These are phyloP conservation scores for Butyriboletus appendiculatus DNA, from an alignment of 1,284 basidiomycete genomes.

Conservation along the genomic window DNA sequence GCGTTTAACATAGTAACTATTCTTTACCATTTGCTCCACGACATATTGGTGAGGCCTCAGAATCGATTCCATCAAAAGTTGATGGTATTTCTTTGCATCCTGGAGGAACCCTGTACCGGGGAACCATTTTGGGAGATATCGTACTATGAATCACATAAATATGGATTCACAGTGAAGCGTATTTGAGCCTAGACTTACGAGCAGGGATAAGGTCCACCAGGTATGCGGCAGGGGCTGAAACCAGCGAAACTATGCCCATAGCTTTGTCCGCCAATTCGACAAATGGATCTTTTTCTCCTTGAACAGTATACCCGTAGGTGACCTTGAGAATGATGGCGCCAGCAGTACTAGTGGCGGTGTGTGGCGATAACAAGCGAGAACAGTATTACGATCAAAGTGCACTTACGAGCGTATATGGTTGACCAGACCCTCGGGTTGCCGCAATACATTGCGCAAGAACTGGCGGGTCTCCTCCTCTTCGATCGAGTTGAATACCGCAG, in stretches of 20 bases:
- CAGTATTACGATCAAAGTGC: background rate
- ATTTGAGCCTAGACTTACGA: slow-evolving; percentile 11
- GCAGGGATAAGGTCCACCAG: slow-evolving; percentile 34
- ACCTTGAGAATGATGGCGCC: slow-evolving; percentile 21
- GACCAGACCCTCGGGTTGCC: slow-evolving; percentile 13
- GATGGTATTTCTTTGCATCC: slow-evolving; percentile 39
- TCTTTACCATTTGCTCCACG: slow-evolving; percentile 41
- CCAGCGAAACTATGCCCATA: slow-evolving; percentile 13
- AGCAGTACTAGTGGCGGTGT: slow-evolving; percentile 8
- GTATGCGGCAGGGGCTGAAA: slow-evolving; percentile 24
- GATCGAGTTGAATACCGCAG: slow-evolving; percentile 10
- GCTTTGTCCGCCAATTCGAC: slow-evolving; percentile 26
- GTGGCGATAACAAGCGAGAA: background rate
- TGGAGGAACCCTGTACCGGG: slow-evolving; percentile 49
- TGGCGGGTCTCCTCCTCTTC: slow-evolving; percentile 23
- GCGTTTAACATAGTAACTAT: background rate
- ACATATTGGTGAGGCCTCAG: slow-evolving; percentile 26
- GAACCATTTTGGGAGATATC: slow-evolving; percentile 48
- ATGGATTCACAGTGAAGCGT: background rate
- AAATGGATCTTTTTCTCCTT: slow-evolving; percentile 30
- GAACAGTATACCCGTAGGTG: slow-evolving; percentile 24
- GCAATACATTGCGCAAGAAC: slow-evolving; percentile 28
- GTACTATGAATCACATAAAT: slow-evolving; percentile 31
- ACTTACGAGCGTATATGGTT: slow-evolving; percentile 31
- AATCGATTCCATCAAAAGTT: slow-evolving; percentile 33